Evolutionary conservation across 75 land plant genomes (phyloP), one percentile per base, ranked within the genome.

Genomic region (Picea sitchensis): DNA sequence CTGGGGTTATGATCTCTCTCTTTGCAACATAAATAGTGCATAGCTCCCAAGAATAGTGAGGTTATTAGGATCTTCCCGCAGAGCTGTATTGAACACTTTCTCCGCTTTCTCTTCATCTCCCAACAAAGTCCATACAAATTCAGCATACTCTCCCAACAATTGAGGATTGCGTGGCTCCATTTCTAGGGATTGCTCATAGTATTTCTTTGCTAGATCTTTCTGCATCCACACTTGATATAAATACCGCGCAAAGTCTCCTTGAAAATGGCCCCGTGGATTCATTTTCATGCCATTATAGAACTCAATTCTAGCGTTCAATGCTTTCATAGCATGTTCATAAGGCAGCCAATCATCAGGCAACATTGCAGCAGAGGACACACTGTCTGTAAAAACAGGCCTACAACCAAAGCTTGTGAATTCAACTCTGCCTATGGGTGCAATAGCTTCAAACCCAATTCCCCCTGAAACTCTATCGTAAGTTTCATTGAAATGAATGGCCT

Each of bases 201-300:
- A 82, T 26, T 78, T 78, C 54, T 71, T 4, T 14, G 80, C 83
- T 23, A 80, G 59, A 30, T 73, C 80, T 20, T 14, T 65, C 64
- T 78, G 74, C 83, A 68, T 68, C 83, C 83, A 79, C 32, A 82
- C 83, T n/a, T 59, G 62, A 36, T 47, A 58, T 74, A 82, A 51
- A 59, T 78, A 82, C 76, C 38, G 64, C 30, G 83, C 63, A 59
- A 82, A 82, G 23, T 82, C 80, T 31, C 21, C 20, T 18, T 79
- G 30, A 71, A 82, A 82, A 59, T 78, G 80, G 0, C 61, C 26
- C 1, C 77, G 65, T 21, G 80, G 59, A 57, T 59, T 61, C 31
- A 59, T 14, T 60, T 47, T 80, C n/a, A 21, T 17, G 15, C 68
- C 80, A 21, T 44, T 79, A 63, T 81, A 77, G 7, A 21, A 21